Evolutionary conservation across 2,329 filamentous ascomycete species (phyloP).

Genomic region (Elsinoe ampelina): DNA sequence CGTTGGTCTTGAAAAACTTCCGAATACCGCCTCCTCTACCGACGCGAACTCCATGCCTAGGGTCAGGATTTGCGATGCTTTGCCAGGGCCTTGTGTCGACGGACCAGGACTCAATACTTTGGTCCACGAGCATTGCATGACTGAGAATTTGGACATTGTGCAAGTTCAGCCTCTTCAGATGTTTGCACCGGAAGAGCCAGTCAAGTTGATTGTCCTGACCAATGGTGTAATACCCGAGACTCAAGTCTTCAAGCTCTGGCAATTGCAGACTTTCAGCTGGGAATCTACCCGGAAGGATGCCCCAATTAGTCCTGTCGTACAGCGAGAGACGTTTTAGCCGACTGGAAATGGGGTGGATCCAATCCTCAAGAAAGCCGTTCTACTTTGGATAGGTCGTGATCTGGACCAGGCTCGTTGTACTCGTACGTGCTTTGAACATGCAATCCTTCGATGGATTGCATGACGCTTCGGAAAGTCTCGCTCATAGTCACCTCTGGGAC

Average conservation of each 20-base stretch:
- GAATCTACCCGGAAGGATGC: background rate
- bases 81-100: background rate
- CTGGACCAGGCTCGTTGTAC: background rate
- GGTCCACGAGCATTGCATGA: background rate
- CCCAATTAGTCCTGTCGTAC: constrained; percentile 9
- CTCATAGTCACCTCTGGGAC: background rate
- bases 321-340: constrained; percentile 1
- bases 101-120: background rate
- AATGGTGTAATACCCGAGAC: constrained; percentile 6
- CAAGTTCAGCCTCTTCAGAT: background rate
- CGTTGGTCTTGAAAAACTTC: background rate
- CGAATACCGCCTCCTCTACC: background rate
- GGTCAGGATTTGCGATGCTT: background rate
- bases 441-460: background rate
- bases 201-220: background rate
- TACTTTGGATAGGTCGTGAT: background rate
- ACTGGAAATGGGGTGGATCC: constrained; percentile 1
- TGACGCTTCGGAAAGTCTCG: background rate
- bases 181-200: background rate
- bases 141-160: constrained; percentile 2
- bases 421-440: constrained; percentile 4
- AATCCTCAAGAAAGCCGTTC: background rate
- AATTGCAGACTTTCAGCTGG: background rate
- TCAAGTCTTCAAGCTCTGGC: constrained; percentile 1
- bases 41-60: background rate